Conservation (phyloP, 106 monocot species). For the Vanilla planifolia region DNA sequence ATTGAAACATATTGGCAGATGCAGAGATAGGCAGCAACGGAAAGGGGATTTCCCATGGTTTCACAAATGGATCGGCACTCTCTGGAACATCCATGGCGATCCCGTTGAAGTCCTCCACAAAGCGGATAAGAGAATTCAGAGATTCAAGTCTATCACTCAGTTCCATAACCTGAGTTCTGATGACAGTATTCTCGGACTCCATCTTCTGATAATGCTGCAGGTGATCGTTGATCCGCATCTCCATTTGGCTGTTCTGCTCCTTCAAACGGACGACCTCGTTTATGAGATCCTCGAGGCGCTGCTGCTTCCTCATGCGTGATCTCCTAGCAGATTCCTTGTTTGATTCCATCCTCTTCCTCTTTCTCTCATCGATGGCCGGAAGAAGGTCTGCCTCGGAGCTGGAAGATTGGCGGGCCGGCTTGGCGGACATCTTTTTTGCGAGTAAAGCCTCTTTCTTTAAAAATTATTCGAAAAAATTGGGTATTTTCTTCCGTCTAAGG, state of each 20-base stretch:
- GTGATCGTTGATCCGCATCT: slow-evolving; percentile 24
- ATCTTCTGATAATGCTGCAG: slow-evolving; percentile 13
- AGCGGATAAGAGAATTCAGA: slow-evolving; percentile 38
- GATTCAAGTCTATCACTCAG: slow-evolving; percentile 44
- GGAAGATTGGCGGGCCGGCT: slow-evolving; percentile 3
- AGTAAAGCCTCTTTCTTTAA: background rate
- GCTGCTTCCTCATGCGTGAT: slow-evolving; percentile 66
- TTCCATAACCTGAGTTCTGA: slow-evolving; percentile 45
- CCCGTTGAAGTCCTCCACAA: slow-evolving; percentile 49
- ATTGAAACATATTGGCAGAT: slow-evolving; percentile 25
- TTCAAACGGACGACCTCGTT: slow-evolving; percentile 24
- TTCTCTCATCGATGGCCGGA: slow-evolving; percentile 28
- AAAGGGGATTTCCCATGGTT: slow-evolving; percentile 52
- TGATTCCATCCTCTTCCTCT: slow-evolving; percentile 64
- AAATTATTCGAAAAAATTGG: background rate
- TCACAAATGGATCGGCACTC: slow-evolving; percentile 36
- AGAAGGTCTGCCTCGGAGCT: slow-evolving; percentile 14
- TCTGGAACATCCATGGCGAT: slow-evolving; percentile 43
- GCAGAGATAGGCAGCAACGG: slow-evolving; percentile 29
- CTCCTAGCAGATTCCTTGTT: slow-evolving; percentile 70
- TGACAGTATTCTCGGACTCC: slow-evolving; percentile 28
- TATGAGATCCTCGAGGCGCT: slow-evolving; percentile 46
- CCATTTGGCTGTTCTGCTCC: slow-evolving; percentile 30
- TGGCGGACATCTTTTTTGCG: background rate
- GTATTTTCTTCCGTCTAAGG: background rate